Evolutionary conservation across 208 protist species (phyloP).

Genomic region (Leishmania guyanensis): DNA sequence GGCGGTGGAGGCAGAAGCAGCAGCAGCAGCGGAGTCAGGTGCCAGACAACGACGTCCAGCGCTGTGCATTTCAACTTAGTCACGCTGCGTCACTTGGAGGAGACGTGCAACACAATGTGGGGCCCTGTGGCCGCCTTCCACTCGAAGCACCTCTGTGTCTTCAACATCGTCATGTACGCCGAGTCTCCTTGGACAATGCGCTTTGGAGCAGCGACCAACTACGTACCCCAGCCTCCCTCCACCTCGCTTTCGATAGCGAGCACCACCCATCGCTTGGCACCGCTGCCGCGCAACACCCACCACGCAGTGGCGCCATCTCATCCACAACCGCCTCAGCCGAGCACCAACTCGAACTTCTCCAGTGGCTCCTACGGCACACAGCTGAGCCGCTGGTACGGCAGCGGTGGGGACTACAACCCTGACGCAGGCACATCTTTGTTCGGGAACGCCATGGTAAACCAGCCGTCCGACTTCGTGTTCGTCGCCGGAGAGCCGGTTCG

Average conservation of each 20-base stretch:
- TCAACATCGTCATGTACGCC: constrained; percentile 72
- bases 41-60: constrained; percentile 1
- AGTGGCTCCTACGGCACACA: not conserved
- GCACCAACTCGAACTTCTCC: constrained; percentile 6
- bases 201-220: constrained; percentile 46
- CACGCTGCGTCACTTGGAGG: constrained; percentile 39
- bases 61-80: constrained; percentile 49
- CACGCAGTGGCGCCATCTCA: not conserved
- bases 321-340: not conserved
- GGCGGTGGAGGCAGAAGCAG: not conserved
- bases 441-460: constrained; percentile 45
- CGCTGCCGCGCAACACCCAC: not conserved
- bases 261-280: not conserved
- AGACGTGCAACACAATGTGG: constrained; percentile 60
- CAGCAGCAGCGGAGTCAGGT: constrained; percentile 8
- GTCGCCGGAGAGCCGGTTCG: constrained; percentile 75
- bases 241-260: constrained; percentile 8
- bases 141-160: constrained; percentile 74
- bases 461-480: constrained; percentile 59
- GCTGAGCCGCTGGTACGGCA: not conserved
- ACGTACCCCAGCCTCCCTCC: constrained; percentile 3
- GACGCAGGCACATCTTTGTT: constrained; percentile 9
- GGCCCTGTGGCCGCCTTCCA: constrained; percentile 56
- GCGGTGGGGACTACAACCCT: not conserved
- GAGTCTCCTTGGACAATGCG: constrained; percentile 58